Conservation (phyloP, 345 rosid genomes). For the Xanthoceras sorbifolium region DNA sequence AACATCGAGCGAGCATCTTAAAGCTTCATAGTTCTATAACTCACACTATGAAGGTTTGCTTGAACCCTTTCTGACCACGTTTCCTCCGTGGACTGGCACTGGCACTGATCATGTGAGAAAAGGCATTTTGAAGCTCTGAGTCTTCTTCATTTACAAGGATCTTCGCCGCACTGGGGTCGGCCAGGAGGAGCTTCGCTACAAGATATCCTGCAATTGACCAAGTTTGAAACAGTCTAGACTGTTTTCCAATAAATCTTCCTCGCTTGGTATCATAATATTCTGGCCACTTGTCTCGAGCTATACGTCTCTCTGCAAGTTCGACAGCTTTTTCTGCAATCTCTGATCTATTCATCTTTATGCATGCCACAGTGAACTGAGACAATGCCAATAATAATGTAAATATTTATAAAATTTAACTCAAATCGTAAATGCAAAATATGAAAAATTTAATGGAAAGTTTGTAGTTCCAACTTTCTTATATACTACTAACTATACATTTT, state of each 20-base stretch:
- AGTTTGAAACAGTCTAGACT: slow-evolving; percentile 72
- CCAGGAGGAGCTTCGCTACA: slow-evolving; percentile 76
- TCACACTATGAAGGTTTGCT: slow-evolving; percentile 61
- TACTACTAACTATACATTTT: neutral
- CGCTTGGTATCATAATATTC: slow-evolving; percentile 82
- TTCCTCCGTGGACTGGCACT: slow-evolving; percentile 73
- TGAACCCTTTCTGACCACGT: slow-evolving; percentile 47
- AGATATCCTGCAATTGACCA: slow-evolving; percentile 97
- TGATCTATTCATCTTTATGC: slow-evolving; percentile 85
- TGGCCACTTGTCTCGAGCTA: slow-evolving; percentile 83
- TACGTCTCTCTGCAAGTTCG: slow-evolving; percentile 65
- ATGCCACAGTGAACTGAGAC: slow-evolving; percentile 75
- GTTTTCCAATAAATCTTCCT: slow-evolving; percentile 90
- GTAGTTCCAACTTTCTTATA: neutral
- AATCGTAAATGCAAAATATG: neutral
- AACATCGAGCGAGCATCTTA: neutral
- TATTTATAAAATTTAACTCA: neutral
- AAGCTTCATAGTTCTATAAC: neutral
- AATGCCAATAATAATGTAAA: slow-evolving; percentile 14
- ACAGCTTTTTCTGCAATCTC: slow-evolving; percentile 83
- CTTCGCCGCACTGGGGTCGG: slow-evolving; percentile 64
- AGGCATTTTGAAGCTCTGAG: slow-evolving; percentile 58
- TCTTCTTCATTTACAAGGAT: slow-evolving; percentile 71
- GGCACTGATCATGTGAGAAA: slow-evolving; percentile 65
- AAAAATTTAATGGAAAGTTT: neutral